Base-by-base conservation (phyloP, 2,329 filamentous ascomycete genomes). In the Ramichloridium luteum region DNA sequence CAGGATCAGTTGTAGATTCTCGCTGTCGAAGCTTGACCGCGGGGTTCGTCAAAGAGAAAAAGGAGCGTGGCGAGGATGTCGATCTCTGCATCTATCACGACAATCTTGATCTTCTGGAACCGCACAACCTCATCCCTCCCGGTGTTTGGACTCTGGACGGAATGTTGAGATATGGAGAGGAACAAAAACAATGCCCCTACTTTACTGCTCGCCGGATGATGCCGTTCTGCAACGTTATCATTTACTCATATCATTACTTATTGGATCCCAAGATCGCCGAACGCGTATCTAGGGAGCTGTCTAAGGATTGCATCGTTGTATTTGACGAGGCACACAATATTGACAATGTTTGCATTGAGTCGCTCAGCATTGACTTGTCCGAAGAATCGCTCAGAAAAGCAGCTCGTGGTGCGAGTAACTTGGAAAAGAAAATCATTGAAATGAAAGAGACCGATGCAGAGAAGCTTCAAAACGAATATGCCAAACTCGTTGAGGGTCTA, bases 321-420 rank as follows among this genome's bases (percentile, higher is more conserved):
- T 98, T 98, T 44, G 90, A 98, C 51, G 90, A 98, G 58, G 90
- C 90, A 10, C 90, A 98, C 62, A 98, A 98, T 52, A 98, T 98
- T 47, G 90, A 98, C 67, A 98, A 98, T 53, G 90, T 98, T 37
- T 98, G 92, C 55, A 98, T 98, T 45, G 90, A 98, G 53, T 88
- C 90, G 2, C 64, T 96, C 9, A 98, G 90, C 51, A 96, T 93
- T 25, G 90, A 98, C 49, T 73, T 98, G 35, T 96, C 88, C 0
- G 86, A 98, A 53, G 90, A 96, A 46, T 94, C 88, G 0, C 58
- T 98, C 32, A 74, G 86, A 13, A 93, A 84, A 59, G 90, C 90
- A 13, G 86, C 85, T 2, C 72, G 85, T 43, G 90, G 90, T 4
- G 92, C 88, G 9, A 79, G 79, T 43, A 96, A 93, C 45, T 65